These are phyloP conservation scores for Protea cynaroides DNA, from an alignment of 164 flowering plant genomes.

Conservation along the genomic window DNA sequence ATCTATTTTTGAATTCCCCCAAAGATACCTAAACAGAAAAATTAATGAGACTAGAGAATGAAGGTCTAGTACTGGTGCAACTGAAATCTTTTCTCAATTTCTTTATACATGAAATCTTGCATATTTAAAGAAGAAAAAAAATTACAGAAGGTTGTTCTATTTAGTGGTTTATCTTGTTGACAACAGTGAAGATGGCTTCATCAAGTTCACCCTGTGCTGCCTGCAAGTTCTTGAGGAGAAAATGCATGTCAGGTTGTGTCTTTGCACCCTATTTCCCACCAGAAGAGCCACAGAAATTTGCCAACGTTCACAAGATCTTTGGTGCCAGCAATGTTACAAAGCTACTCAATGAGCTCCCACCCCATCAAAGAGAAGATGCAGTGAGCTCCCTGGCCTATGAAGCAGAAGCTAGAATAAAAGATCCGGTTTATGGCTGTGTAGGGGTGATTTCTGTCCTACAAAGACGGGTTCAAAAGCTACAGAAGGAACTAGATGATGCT, in stretches of 20 bases:
- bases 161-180: slow-evolving; percentile 5
- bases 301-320: slow-evolving; percentile 69
- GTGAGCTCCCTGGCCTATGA: slow-evolving; percentile 72
- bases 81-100: not conserved
- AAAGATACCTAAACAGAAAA: no score
- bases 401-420: slow-evolving; percentile 62
- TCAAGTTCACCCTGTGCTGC: slow-evolving; percentile 79
- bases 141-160: no score
- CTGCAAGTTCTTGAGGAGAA: slow-evolving; percentile 74
- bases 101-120: slow-evolving; percentile 10
- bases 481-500: slow-evolving; percentile 60
- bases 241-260: slow-evolving; percentile 68
- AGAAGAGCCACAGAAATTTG: slow-evolving; percentile 72
- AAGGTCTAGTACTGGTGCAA: no score
- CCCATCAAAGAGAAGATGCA: slow-evolving; percentile 74
- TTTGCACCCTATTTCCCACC: slow-evolving; percentile 75
- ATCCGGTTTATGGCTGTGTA: slow-evolving; percentile 77
- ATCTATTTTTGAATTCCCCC: no score
- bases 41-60: no score
- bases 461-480: slow-evolving; percentile 57
- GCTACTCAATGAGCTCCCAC: slow-evolving; percentile 66
- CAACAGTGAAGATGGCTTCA: slow-evolving; percentile 32
- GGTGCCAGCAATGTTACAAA: slow-evolving; percentile 77
- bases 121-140: not conserved
- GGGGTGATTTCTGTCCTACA: slow-evolving; percentile 70